Evolutionary conservation across 1,284 basidiomycete species (phyloP), one percentile per base, ranked within the genome.

Genomic region (Ganoderma resinaceum): DNA sequence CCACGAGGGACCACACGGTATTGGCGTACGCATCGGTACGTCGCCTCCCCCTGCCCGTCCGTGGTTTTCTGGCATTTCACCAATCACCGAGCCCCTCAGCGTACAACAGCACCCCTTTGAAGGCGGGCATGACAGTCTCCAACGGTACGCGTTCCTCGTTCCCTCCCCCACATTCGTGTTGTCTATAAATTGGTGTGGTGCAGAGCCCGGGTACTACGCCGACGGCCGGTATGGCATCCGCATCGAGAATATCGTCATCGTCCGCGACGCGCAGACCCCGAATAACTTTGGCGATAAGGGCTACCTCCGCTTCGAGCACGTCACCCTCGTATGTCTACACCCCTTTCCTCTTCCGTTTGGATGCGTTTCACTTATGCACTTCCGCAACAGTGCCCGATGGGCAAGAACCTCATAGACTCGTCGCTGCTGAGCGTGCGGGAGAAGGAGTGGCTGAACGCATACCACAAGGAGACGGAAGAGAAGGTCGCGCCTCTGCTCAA

Each of bases 151-250:
- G 9, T 33, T 18, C 7, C 9, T 12, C 37, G 11, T 9, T 7
- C 23, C 26, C 12, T 9, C 7, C 6, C 20, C 42, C 7, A 59
- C 9, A 20, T 59, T 16, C 6, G 6, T 23, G 8, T 11, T 20
- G 12, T 14, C 33, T 14, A 38, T 26, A 14, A 43, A 18, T 29
- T 38, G 26, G 12, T 61, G 35, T 58, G 9, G 7, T 42, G 12
- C 70, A 89, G 90, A 99, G 76, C 97, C 97, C 0, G 97, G 96
- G 2, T 99, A 95, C 80, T 98, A 98, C 79, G 90, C 90, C 20
- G 96, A 98, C 75, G 97, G 96, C 6, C 84, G 88, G 68, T 99
- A 93, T 78, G 97, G 97, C 3, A 95, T 99, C 73, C 91, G 97
- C 2, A 96, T 98, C 75, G 97, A 99, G 82, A 96, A 90, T 78